Conservation (phyloP, 2,329 filamentous ascomycete species). For the Fusarium floridanum region DNA sequence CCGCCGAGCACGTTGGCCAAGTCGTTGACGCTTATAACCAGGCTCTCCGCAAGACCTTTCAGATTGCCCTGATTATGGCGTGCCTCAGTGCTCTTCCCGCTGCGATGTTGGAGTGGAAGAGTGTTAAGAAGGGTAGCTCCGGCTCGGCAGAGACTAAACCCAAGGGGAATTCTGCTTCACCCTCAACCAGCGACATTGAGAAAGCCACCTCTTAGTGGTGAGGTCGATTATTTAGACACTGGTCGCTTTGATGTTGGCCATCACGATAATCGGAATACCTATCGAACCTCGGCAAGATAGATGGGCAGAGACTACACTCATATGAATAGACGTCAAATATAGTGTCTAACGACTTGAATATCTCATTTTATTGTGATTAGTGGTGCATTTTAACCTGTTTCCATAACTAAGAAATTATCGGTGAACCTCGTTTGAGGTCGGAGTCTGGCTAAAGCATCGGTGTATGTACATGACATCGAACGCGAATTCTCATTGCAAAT, state of each 20-base stretch:
- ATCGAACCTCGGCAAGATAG: background rate
- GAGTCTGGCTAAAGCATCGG: background rate
- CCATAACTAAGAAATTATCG: background rate
- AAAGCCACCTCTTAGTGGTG: background rate
- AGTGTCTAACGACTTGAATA: background rate
- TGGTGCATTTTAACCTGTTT: background rate
- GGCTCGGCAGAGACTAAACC: background rate
- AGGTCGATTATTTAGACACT: too few relatives aligned
- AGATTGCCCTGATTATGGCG: slow-evolving; percentile 68
- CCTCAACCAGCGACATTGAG: background rate
- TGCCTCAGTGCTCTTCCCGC: slow-evolving; percentile 20
- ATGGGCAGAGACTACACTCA: background rate
- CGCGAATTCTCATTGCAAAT: background rate
- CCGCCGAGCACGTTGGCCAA: background rate
- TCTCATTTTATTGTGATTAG: background rate
- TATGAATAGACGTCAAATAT: background rate
- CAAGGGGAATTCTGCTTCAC: background rate
- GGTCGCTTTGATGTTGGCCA: too few relatives aligned
- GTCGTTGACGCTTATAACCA: slow-evolving; percentile 67
- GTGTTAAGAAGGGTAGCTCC: slow-evolving; percentile 10
- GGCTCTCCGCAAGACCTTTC: slow-evolving; percentile 70
- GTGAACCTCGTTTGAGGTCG: background rate
- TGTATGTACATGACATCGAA: too few relatives aligned
- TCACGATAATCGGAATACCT: background rate
- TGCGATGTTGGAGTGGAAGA: slow-evolving; percentile 29